Base-by-base conservation (phyloP, 1,284 basidiomycete species). In the Ganoderma leucocontextum region DNA sequence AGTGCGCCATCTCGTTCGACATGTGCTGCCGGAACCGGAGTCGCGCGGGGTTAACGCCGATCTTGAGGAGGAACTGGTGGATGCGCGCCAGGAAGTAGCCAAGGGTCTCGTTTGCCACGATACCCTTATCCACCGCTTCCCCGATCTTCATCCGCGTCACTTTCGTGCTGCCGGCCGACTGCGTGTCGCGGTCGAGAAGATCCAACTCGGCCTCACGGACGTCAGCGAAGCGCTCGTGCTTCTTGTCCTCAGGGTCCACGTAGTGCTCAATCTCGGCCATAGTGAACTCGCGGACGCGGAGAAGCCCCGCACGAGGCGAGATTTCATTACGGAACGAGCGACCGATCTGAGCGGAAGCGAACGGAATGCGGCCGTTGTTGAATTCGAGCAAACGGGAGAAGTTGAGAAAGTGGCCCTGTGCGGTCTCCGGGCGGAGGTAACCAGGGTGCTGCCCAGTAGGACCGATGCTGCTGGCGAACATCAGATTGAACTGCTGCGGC, bases 181-280 rank as follows among this genome's bases (percentile, higher is more conserved):
- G 98, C 36, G 93, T 89, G 75, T 94, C 83, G 74, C 95, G 92
- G 78, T 97, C 91, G 63, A 99, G 88, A 65, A 99, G 86, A 25
- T 87, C 84, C 49, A 99, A 86, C 53, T 86, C 87, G 72, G 95
- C 84, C 75, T 95, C 87, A 72, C 90, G 89, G 72, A 95, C 90
- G 75, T 97, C 95, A 68, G 80, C 79, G 86, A 99, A 99, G 42
- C 91, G 89, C 33, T 88, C 84, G 82, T 99, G 98, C 29, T 81
- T 83, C 85, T 99, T 99, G 85, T 98, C 92, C 64, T 89, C 86
- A 8, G 97, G 98, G 84, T 99, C 97, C 75, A 99, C 97, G 76
- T 87, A 99, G 85, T 99, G 97, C 83, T 99, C 98, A 80, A 99
- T 98, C 84, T 99, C 98, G 65, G 96, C 98, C 97, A 99, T 98